Conservation (phyloP, 805 yeast species). For the Teunomyces kruisii region DNA sequence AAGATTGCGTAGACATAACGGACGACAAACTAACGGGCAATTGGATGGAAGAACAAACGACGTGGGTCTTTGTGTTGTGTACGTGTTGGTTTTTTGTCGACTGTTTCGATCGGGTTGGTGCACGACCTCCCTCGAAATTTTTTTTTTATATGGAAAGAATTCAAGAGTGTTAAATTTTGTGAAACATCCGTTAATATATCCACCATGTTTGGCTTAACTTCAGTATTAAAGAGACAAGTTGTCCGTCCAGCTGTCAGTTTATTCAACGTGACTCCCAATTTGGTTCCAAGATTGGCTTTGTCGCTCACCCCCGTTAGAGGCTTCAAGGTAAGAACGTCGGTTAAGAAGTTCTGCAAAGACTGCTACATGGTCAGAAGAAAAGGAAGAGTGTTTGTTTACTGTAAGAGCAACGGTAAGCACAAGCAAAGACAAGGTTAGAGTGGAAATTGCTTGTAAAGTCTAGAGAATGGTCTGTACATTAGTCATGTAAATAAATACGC, state of each 20-base stretch:
- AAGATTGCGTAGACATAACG: conserved; percentile 75
- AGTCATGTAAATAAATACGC: conserved; percentile 2
- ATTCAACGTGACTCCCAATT: conserved; percentile 6
- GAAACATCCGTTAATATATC: neutral
- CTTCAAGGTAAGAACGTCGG: conserved; percentile 89
- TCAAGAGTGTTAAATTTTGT: neutral
- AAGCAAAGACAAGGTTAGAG: conserved; percentile 83
- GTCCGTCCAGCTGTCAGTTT: conserved; percentile 9
- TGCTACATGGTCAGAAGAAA: conserved; percentile 91
- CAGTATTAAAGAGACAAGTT: conserved; percentile 17
- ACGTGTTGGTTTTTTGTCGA: conserved; percentile 9
- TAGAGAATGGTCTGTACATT: neutral
- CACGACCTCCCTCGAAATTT: conserved; percentile 1
- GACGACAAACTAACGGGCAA: conserved; percentile 2
- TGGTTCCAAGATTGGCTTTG: conserved; percentile 12
- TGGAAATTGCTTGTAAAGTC: neutral
- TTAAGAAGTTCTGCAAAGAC: conserved; percentile 88
- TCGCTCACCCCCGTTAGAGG: conserved; percentile 12
- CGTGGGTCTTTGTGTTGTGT: conserved; percentile 8
- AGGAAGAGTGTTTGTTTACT: conserved; percentile 89
- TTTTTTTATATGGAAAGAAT: neutral
- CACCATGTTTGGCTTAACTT: conserved; percentile 18
- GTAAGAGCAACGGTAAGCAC: conserved; percentile 91
- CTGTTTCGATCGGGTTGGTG: conserved; percentile 4
- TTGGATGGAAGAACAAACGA: neutral